Conservation (phyloP, 805 yeast species). For the Hanseniaspora guilliermondii region DNA sequence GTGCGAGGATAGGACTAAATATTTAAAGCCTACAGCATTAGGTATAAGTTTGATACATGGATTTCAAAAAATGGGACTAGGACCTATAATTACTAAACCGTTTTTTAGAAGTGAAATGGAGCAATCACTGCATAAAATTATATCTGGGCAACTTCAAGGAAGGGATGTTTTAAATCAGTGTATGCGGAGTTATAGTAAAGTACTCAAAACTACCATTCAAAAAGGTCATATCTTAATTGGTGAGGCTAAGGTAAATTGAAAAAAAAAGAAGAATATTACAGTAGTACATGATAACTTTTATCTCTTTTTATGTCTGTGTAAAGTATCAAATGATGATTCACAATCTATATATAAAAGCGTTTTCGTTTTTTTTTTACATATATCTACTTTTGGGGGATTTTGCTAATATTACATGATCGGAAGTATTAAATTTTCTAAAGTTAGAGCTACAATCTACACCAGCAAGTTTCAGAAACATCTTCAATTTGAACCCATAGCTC, state of each 20-base stretch:
- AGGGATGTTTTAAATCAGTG: slow-evolving; percentile 44
- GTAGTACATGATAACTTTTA: not conserved
- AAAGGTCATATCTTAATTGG: slow-evolving; percentile 18
- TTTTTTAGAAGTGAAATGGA: slow-evolving; percentile 71
- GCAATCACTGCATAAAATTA: slow-evolving; percentile 48
- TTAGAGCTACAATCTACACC: slow-evolving; percentile 11
- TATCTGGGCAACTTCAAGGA: slow-evolving; percentile 47
- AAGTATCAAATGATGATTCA: too few relatives aligned
- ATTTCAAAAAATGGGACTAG: slow-evolving; percentile 62
- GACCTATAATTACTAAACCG: slow-evolving; percentile 78
- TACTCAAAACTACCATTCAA: slow-evolving; percentile 22
- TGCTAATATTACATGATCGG: not conserved
- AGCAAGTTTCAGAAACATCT: slow-evolving; percentile 16
- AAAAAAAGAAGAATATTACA: not conserved
- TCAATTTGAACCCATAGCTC: slow-evolving; percentile 40
- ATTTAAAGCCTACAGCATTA: slow-evolving; percentile 62
- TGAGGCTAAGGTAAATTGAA: not conserved
- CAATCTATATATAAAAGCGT: too few relatives aligned
- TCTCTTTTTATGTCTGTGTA: not conserved
- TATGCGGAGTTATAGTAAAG: slow-evolving; percentile 46
- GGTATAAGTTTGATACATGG: slow-evolving; percentile 86
- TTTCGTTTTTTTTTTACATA: too few relatives aligned
- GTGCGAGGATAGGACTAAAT: slow-evolving; percentile 21
- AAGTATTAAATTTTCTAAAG: not conserved
- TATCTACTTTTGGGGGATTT: not conserved